These are phyloP conservation scores for Conticribra guillardii DNA, from an alignment of 108 stramenopile species.

Conservation along the genomic window DNA sequence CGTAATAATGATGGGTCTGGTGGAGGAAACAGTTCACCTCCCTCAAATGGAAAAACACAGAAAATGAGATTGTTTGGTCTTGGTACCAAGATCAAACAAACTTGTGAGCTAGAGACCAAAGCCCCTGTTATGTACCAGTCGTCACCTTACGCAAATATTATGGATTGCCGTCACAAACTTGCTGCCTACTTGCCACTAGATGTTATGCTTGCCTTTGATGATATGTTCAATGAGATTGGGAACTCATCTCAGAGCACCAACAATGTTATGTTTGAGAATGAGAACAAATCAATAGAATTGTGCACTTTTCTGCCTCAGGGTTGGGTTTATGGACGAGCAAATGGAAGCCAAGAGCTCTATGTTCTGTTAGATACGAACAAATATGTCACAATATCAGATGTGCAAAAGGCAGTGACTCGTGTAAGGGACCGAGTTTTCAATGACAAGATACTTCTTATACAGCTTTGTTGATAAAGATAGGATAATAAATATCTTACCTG, in stretches of 20 bases:
- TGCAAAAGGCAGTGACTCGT: constrained; percentile 59
- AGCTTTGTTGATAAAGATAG: too few species aligned
- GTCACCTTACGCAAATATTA: constrained; percentile 15
- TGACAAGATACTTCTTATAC: constrained; percentile 5
- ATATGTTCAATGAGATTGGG: constrained; percentile 73
- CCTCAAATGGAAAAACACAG: constrained; percentile 15
- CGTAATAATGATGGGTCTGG: not conserved
- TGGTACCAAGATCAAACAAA: constrained; percentile 38
- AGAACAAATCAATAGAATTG: constrained; percentile 45
- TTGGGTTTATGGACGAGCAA: constrained; percentile 67
- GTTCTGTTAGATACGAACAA: constrained; percentile 62
- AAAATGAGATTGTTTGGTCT: constrained; percentile 39
- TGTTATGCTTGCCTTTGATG: constrained; percentile 72
- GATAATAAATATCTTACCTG: too few species aligned
- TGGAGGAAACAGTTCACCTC: not conserved
- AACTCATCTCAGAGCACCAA: constrained; percentile 12
- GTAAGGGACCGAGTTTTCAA: constrained; percentile 40
- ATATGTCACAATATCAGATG: constrained; percentile 73
- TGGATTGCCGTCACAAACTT: constrained; percentile 75
- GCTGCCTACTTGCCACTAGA: constrained; percentile 66
- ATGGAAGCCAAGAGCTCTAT: constrained; percentile 66
- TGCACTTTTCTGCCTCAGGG: constrained; percentile 70
- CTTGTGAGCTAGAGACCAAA: constrained; percentile 5
- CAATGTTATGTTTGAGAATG: not conserved
- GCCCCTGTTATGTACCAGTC: not conserved